A percentile compares a stretch with the other conserved stretches of the same genome.
Conservation (phyloP, 2,329 filamentous ascomycete genomes). For the Microcyclospora pomicola region DNA sequence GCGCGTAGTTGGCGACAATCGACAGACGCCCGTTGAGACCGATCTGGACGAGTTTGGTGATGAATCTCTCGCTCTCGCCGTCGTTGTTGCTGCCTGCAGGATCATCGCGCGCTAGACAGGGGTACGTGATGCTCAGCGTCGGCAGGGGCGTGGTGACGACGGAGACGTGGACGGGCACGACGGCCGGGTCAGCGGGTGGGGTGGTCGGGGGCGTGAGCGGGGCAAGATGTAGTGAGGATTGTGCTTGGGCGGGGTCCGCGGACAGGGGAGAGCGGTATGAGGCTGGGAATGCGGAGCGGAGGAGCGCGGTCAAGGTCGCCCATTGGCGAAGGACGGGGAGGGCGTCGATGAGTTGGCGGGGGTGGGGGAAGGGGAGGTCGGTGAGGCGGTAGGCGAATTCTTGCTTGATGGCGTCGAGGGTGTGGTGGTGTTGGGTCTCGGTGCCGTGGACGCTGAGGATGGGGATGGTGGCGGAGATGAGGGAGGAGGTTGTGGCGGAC, state of each 20-base stretch:
- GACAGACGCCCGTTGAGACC: neutral
- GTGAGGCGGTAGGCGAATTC: slow-evolving; percentile 56
- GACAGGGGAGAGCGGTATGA: neutral
- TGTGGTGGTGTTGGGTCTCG: slow-evolving; percentile 36
- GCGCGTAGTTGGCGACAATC: neutral
- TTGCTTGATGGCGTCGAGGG: slow-evolving; percentile 55
- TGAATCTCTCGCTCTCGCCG: slow-evolving; percentile 44
- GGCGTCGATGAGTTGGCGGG: slow-evolving; percentile 58
- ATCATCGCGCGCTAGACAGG: slow-evolving; percentile 33
- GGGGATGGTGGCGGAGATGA: slow-evolving; percentile 1
- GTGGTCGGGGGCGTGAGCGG: slow-evolving; percentile 3
- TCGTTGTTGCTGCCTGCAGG: slow-evolving; percentile 34
- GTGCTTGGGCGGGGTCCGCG: neutral
- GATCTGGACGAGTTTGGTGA: slow-evolving; percentile 39
- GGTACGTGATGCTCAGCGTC: slow-evolving; percentile 14
- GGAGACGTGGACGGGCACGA: slow-evolving; percentile 19
- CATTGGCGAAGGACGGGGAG: slow-evolving; percentile 66
- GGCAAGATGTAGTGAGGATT: neutral
- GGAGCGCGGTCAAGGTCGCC: slow-evolving; percentile 51
- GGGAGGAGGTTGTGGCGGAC: neutral
- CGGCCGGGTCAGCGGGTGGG: neutral
- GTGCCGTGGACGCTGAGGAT: slow-evolving; percentile 5
- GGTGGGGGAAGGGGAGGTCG: slow-evolving; percentile 63
- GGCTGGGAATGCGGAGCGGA: slow-evolving; percentile 28
- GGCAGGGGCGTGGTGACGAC: slow-evolving; percentile 21